Percentiles rank a stretch among this genome's conserved stretches.
These are phyloP conservation scores for Pseudonitzschia multiseries DNA, from an alignment of 108 stramenopile species.

Conservation along the genomic window DNA sequence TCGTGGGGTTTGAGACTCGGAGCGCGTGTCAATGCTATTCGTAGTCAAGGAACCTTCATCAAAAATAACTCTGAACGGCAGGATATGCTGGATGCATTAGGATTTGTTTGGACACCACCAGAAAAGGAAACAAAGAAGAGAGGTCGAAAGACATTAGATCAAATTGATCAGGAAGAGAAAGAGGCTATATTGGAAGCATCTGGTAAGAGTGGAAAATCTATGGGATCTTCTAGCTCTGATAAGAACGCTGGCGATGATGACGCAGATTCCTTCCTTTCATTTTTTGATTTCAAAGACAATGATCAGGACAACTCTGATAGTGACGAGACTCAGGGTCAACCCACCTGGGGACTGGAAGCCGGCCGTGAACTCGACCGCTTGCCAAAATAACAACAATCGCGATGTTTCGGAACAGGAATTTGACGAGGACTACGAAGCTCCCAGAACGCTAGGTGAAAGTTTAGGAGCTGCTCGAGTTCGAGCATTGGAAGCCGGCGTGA, in stretches of 20 bases:
- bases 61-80: conserved; percentile 66
- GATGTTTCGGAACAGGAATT: conserved; percentile 42
- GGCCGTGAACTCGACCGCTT: conserved; percentile 30
- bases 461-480: conserved; percentile 56
- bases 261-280: conserved; percentile 30
- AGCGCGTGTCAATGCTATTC: conserved; percentile 87
- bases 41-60: conserved; percentile 87
- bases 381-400: conserved; percentile 39
- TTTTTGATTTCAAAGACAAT: conserved; percentile 36
- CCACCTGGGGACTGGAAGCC: conserved; percentile 69
- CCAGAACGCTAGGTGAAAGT: conserved; percentile 56
- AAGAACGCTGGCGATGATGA: conserved; percentile 35
- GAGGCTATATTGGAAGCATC: conserved; percentile 18
- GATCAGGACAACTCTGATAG: conserved; percentile 35
- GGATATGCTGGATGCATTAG: conserved; percentile 68
- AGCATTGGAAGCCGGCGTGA: conserved; percentile 68
- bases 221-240: conserved; percentile 8
- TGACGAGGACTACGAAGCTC: conserved; percentile 42
- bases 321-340: conserved; percentile 38
- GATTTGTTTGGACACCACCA: conserved; percentile 83
- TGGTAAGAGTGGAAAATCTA: background rate
- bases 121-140: conserved; percentile 46
- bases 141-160: conserved; percentile 63
- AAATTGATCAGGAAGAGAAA: conserved; percentile 41
- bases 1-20: conserved; percentile 81